Evolutionary conservation across 805 yeast species (phyloP).

Genomic region (Phaffomyces thermotolerans): DNA sequence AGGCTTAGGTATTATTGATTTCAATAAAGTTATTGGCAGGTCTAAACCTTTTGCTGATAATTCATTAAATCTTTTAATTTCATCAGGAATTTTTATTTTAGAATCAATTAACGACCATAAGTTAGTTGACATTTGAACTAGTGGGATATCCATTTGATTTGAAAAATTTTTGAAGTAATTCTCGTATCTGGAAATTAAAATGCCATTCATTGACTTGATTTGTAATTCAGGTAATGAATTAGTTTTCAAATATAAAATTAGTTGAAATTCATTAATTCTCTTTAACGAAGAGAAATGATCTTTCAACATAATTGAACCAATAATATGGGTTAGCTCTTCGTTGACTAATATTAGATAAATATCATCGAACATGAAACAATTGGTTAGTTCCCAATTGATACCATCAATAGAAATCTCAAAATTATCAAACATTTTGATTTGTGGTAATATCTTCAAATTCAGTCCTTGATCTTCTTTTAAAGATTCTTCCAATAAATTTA

Average conservation of each 20-base stretch:
- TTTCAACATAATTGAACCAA: slow-evolving; percentile 35
- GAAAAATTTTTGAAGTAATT: slow-evolving; percentile 19
- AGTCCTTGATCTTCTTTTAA: slow-evolving; percentile 11
- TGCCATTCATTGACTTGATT: slow-evolving; percentile 24
- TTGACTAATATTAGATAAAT: slow-evolving; percentile 23
- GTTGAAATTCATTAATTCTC: slow-evolving; percentile 17
- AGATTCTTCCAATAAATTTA: background rate
- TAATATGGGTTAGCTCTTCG: slow-evolving; percentile 19
- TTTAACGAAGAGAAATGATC: slow-evolving; percentile 30
- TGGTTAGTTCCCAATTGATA: slow-evolving; percentile 32
- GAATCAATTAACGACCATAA: slow-evolving; percentile 37
- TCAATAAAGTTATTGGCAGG: slow-evolving; percentile 33
- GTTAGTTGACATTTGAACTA: slow-evolving; percentile 44
- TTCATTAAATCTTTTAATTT: slow-evolving; percentile 31
- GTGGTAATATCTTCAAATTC: slow-evolving; percentile 18
- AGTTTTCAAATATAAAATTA: slow-evolving; percentile 33
- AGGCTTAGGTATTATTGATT: slow-evolving; percentile 34
- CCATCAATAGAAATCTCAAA: slow-evolving; percentile 38
- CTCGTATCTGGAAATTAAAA: slow-evolving; percentile 37
- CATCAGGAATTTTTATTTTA: slow-evolving; percentile 29
- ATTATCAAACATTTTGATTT: slow-evolving; percentile 34
- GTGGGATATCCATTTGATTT: slow-evolving; percentile 20
- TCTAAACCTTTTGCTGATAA: slow-evolving; percentile 32
- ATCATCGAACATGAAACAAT: slow-evolving; percentile 29
- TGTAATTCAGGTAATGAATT: slow-evolving; percentile 39